Base-by-base conservation (phyloP, 2,329 filamentous ascomycete species). In the Ramularia collo-cygni region DNA sequence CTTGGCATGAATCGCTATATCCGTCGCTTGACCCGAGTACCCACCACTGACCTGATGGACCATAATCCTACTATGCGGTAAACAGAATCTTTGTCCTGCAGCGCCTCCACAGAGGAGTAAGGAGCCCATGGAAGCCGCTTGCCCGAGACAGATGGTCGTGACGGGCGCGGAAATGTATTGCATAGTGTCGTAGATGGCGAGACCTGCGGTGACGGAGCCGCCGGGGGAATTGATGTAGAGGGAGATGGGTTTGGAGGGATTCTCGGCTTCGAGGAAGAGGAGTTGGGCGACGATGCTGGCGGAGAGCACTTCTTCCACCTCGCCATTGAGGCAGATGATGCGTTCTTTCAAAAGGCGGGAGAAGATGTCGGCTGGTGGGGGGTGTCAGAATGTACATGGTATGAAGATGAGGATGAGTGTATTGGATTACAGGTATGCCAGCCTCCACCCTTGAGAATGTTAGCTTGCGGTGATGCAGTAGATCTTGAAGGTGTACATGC, bases 101-200 rank as follows among this genome's bases (percentile, higher is more conserved):
- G 86, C 78, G 14, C 93, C 92, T 33, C 90, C 92, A 34, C 85
- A 83, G 1, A 98, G 77, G 1, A 98, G 71, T 16, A 98, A 72
- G 1, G 83, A 87, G 4, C 89, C 92, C 92, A 98, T 98, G 3
- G 84, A 92, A 1, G 92, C 90, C 0, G 93, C 92, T 56, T 93
- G 86, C 6, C 92, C 92, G 30, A 98, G 77, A 58, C 92, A 96
- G 19, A 98, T 92, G 1, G 92, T 98, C 30, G 84, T 90, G 0
- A 98, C 88, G 1, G 90, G 87, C 2, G 85, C 85, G 45, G 83
- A 81, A 60, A 98, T 96, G 64, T 98, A 98, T 54, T 83, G 81
- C 90, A 98, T 96, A 9, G 92, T 98, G 63, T 98, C 92, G 72
- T 98, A 98, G 57, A 98, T 96, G 17, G 92, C 89, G 44, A 82